Conservation (phyloP, 139 green algal genomes). For the Chlorella ohadii region DNA sequence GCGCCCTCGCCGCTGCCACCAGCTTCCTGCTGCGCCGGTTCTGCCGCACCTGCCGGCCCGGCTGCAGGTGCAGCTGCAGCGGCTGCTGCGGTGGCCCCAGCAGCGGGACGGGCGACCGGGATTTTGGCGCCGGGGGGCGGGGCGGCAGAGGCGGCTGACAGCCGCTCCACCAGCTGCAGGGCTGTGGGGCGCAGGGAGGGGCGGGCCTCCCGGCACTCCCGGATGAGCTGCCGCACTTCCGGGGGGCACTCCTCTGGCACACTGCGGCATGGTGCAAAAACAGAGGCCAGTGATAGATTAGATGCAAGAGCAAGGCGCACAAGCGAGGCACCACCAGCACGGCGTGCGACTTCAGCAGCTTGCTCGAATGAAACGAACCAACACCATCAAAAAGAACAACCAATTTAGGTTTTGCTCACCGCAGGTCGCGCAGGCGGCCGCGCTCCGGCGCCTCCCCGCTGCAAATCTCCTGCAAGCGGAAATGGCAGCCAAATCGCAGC, state of each 20-base stretch:
- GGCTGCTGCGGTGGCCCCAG: not conserved
- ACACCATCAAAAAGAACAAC: too few relatives aligned
- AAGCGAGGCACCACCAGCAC: not conserved
- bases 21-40: too few relatives aligned
- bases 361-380: too few relatives aligned
- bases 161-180: conserved; percentile 37
- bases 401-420: too few relatives aligned
- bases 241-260: conserved; percentile 48
- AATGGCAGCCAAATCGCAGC: too few relatives aligned
- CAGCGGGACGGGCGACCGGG: not conserved
- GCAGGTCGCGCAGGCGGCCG: conserved; percentile 38
- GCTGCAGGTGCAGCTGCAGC: not conserved
- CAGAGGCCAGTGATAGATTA: too few relatives aligned
- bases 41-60: too few relatives aligned
- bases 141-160: not conserved
- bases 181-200: conserved; percentile 35
- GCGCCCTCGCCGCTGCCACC: too few relatives aligned
- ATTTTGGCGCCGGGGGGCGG: not conserved
- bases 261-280: not conserved
- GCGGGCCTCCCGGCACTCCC: conserved; percentile 41
- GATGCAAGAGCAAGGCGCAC: not conserved
- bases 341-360: too few relatives aligned
- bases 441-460: conserved; percentile 37
- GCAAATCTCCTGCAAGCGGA: conserved; percentile 28
- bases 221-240: conserved; percentile 38